These are phyloP conservation scores for Phytopythium vexans DNA, from an alignment of 352 stramenopile species.

Conservation along the genomic window DNA sequence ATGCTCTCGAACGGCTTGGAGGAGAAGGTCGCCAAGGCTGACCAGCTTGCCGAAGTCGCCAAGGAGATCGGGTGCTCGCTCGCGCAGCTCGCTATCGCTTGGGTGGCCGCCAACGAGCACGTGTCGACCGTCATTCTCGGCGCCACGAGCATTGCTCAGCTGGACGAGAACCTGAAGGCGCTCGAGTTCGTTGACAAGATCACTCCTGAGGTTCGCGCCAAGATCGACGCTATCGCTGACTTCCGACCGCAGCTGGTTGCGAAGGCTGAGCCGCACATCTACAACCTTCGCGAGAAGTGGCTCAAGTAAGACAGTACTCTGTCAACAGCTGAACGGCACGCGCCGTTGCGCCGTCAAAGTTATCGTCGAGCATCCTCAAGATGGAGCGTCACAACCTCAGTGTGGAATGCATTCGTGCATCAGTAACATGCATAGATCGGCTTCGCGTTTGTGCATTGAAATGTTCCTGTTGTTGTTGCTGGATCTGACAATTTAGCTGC, in stretches of 20 bases:
- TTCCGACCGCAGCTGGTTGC: conserved; percentile 30
- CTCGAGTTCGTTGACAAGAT: conserved; percentile 51
- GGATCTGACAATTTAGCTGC: no score
- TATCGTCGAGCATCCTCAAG: not conserved
- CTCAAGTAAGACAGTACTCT: no score
- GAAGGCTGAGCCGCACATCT: conserved; percentile 16
- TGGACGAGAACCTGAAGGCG: no score
- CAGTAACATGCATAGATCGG: not conserved
- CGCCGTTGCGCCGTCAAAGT: not conserved
- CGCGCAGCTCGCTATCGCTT: conserved; percentile 42
- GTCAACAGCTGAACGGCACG: no score
- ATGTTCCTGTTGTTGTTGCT: conserved; percentile 1
- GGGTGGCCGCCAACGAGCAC: no score
- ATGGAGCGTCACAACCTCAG: not conserved
- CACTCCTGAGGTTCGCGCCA: conserved; percentile 43
- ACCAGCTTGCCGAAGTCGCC: conserved; percentile 38
- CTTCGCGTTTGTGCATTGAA: not conserved
- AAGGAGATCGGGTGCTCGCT: conserved; percentile 63
- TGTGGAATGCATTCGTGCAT: no score
- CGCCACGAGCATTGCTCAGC: no score
- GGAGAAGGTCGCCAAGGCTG: conserved; percentile 35
- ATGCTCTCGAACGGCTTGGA: conserved; percentile 37
- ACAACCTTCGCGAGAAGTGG: conserved; percentile 19
- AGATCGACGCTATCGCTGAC: conserved; percentile 50
- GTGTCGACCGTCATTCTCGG: no score